phyloP scores from a whole-genome alignment of 2,329 filamentous ascomycete species.

The Cytospora mali region DNA sequence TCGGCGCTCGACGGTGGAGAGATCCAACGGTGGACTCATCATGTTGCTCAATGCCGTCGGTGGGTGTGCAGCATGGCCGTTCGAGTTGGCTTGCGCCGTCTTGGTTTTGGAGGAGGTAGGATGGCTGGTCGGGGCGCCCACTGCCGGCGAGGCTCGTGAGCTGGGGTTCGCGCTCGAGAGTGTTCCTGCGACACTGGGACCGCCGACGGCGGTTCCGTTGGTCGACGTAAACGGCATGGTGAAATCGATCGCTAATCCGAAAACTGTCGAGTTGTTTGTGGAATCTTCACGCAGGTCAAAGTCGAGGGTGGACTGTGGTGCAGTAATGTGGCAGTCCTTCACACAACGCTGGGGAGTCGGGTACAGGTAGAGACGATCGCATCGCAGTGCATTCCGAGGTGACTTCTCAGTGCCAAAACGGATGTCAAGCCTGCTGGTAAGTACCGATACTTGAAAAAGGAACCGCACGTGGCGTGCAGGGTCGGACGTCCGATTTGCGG shows the following conservation, averaged over 20 bases:
- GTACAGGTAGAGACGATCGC: conserved; percentile 26
- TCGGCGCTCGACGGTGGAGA: conserved; percentile 88
- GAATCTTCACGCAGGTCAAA: conserved; percentile 12
- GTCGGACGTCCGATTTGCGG: neutral
- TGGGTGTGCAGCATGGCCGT: conserved; percentile 51
- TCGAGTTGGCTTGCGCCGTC: conserved; percentile 53
- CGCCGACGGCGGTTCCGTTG: conserved; percentile 41
- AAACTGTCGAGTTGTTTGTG: conserved; percentile 6
- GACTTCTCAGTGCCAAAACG: neutral
- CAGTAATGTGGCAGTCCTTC: conserved; percentile 22
- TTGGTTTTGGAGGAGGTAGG: conserved; percentile 50
- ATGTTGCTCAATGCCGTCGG: conserved; percentile 58
- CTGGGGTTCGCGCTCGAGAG: conserved; percentile 50
- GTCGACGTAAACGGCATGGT: conserved; percentile 47
- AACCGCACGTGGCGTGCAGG: neutral
- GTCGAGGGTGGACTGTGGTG: conserved; percentile 12
- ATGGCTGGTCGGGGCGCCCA: conserved; percentile 38
- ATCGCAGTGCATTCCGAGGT: conserved; percentile 28
- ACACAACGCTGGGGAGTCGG: conserved; percentile 26
- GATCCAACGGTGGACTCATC: conserved; percentile 69
- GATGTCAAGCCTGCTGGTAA: neutral
- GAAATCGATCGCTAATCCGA: conserved; percentile 12
- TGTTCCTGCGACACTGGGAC: conserved; percentile 34
- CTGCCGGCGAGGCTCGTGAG: conserved; percentile 55
- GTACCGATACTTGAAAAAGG: neutral